These are phyloP conservation scores for Colletotrichum viniferum DNA, from an alignment of 2,329 filamentous ascomycete species.

Conservation along the genomic window DNA sequence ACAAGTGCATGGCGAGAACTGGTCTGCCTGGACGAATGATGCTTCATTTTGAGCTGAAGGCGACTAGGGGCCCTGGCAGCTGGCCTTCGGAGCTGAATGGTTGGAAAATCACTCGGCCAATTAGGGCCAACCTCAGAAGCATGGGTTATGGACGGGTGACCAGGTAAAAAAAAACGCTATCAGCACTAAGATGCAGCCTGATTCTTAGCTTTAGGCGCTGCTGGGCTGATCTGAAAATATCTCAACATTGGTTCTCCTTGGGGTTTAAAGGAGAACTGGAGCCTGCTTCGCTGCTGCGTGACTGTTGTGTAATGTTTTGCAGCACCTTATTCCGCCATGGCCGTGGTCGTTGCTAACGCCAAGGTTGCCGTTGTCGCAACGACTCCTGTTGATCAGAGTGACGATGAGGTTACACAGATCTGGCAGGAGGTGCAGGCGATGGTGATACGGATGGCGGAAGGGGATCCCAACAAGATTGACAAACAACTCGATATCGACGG, in stretches of 20 bases:
- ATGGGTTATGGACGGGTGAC: neutral
- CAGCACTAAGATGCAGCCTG: neutral
- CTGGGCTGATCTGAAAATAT: neutral
- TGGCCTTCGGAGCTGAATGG: neutral
- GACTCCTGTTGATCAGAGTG: neutral
- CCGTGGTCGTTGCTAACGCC: neutral
- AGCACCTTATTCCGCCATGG: neutral
- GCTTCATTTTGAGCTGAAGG: neutral
- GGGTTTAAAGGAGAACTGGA: neutral
- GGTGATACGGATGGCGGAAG: constrained; percentile 35
- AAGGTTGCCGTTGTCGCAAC: neutral
- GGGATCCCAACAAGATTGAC: constrained; percentile 28
- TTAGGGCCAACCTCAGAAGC: neutral
- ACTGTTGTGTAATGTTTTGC: neutral
- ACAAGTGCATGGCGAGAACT: neutral
- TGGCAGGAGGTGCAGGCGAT: constrained; percentile 36
- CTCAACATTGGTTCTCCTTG: neutral
- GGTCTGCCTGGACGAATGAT: neutral
- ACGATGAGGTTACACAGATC: constrained; percentile 31
- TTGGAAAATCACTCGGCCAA: neutral
- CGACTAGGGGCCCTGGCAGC: neutral
- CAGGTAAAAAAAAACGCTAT: neutral
- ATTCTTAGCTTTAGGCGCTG: neutral
- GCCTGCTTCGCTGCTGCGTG: neutral
- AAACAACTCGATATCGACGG: constrained; percentile 30